Evolutionary conservation across 495 filamentous ascomycete genomes (phyloP).

Genomic region (Lophiostoma macrostomum): DNA sequence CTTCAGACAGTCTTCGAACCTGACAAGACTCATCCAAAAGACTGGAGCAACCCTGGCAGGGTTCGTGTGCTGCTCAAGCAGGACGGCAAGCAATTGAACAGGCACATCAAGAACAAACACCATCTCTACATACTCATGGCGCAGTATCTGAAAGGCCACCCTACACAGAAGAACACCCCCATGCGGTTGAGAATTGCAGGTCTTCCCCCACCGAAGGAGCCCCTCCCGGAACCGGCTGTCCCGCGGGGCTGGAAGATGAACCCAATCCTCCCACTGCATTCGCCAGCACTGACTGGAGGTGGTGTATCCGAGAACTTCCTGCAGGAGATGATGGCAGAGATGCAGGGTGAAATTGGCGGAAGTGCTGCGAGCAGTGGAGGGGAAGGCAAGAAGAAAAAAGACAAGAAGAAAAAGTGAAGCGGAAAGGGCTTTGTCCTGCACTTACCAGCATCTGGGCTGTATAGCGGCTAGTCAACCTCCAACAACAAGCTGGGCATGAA

Average conservation of each 20-base stretch:
- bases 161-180: constrained; percentile 66
- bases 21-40: constrained; percentile 87
- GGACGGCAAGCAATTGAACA: constrained; percentile 48
- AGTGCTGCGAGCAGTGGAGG: constrained; percentile 40
- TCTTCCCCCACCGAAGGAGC: constrained; percentile 60
- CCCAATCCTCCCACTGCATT: constrained; percentile 77
- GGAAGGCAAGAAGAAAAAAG: constrained; percentile 46
- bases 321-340: constrained; percentile 96
- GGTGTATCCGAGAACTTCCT: constrained; percentile 95
- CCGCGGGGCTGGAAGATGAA: constrained; percentile 93
- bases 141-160: constrained; percentile 68
- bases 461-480: too few species aligned
- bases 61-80: constrained; percentile 75
- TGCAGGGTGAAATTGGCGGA: constrained; percentile 57
- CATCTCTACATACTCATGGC: constrained; percentile 79
- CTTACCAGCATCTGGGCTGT: too few species aligned
- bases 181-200: constrained; percentile 64
- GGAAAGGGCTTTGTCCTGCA: too few species aligned
- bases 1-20: constrained; percentile 82
- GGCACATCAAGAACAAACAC: constrained; percentile 78
- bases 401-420: constrained; percentile 45
- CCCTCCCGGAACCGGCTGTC: constrained; percentile 67
- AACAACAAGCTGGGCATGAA: too few species aligned
- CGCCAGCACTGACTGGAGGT: constrained; percentile 83
- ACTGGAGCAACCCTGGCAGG: constrained; percentile 94